phyloP scores from a whole-genome alignment of 495 filamentous ascomycete genomes.

The Hypoxylon lienhwacheense region DNA sequence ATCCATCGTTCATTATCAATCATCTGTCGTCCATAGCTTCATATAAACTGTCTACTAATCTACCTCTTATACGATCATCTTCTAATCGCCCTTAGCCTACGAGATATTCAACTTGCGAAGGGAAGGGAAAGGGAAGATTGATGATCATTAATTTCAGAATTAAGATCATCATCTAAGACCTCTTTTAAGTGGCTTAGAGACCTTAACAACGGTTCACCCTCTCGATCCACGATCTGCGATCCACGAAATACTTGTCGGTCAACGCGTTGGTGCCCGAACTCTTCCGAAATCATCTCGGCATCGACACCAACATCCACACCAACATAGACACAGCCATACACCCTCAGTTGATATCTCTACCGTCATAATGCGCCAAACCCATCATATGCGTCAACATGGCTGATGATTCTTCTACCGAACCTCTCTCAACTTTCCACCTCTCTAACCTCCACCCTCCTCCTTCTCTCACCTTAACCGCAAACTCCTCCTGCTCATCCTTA shows the following conservation, averaged over 20 bases:
- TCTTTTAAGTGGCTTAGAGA: no score
- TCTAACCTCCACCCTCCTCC: conserved; percentile 8
- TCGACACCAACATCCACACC: background rate
- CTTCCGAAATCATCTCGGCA: conserved; percentile 1
- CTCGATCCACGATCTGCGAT: conserved; percentile 4
- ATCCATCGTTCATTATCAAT: no score
- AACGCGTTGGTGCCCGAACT: conserved; percentile 25
- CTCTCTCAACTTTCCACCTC: conserved; percentile 5
- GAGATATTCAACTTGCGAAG: no score
- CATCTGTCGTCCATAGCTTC: no score
- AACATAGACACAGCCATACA: background rate
- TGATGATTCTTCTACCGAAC: conserved; percentile 25
- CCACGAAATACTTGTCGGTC: conserved; percentile 3
- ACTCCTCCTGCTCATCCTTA: conserved; percentile 41
- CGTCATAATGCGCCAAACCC: conserved; percentile 32
- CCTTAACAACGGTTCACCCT: conserved; percentile 7
- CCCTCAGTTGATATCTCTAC: conserved; percentile 13
- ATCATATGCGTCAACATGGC: conserved; percentile 36
- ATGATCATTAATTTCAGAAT: no score
- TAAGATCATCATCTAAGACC: conserved; percentile 23
- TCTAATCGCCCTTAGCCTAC: conserved; percentile 4
- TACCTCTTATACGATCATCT: background rate
- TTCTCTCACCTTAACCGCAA: conserved; percentile 24
- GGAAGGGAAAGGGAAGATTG: no score
- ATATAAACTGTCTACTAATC: no score